Conservation (phyloP, 2,329 filamentous ascomycete species). For the Fusarium denticulatum region DNA sequence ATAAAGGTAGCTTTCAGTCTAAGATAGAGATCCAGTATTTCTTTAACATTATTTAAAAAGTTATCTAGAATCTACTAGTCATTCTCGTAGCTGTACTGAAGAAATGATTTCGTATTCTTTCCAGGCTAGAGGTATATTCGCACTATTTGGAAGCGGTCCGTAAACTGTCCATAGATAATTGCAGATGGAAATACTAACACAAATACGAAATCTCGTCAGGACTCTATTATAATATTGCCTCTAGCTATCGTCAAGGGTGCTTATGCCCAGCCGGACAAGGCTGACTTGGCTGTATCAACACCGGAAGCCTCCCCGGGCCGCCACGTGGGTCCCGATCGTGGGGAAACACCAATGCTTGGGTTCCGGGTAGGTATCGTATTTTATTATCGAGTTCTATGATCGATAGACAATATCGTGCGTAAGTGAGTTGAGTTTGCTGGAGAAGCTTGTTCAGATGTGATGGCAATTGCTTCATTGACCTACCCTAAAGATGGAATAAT, state of each 20-base stretch:
- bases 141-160: too few species aligned
- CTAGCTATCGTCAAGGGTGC: not conserved
- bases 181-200: too few species aligned
- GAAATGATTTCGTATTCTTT: too few species aligned
- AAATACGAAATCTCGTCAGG: too few species aligned
- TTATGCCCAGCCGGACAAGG: not conserved
- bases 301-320: not conserved
- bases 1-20: too few species aligned
- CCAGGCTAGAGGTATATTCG: too few species aligned
- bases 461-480: not conserved
- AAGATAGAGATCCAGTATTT: too few species aligned
- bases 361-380: not conserved
- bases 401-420: accelerated
- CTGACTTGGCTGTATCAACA: not conserved
- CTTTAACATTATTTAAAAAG: too few species aligned
- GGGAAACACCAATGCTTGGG: not conserved
- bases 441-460: not conserved
- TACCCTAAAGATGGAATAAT: not conserved
- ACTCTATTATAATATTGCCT: not conserved
- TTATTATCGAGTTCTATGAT: not conserved
- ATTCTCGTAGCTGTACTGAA: too few species aligned
- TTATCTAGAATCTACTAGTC: too few species aligned
- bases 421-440: not conserved
- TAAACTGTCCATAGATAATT: not conserved
- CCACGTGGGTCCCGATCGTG: not conserved